Evolutionary conservation across 805 yeast genomes (phyloP).

Genomic region (Novakomyces olei): DNA sequence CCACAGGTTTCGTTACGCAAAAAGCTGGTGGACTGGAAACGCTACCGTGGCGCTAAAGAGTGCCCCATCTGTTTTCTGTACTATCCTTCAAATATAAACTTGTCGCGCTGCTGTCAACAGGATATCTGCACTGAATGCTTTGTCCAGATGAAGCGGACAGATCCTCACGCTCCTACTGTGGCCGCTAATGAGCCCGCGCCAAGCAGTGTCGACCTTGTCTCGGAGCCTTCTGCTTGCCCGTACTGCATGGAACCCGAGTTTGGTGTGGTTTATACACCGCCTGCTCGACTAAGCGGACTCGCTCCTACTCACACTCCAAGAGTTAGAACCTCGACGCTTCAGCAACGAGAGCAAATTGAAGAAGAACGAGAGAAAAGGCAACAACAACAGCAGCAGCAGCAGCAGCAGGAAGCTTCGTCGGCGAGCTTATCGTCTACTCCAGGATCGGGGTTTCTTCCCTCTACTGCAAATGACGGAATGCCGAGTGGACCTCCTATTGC

Average conservation of each 20-base stretch:
- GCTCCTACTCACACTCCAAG: too few relatives aligned
- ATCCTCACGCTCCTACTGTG: conserved; percentile 70
- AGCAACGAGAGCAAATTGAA: too few relatives aligned
- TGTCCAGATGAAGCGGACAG: conserved; percentile 77
- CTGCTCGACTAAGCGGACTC: conserved; percentile 19
- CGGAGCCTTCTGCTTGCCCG: conserved; percentile 83
- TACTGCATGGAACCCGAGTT: conserved; percentile 76
- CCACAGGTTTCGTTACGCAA: conserved; percentile 6
- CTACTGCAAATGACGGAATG: conserved; percentile 6
- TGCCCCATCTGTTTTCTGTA: conserved; percentile 88
- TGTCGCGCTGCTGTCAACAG: conserved; percentile 74
- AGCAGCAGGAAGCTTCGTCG: not conserved
- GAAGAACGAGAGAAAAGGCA: conserved; percentile 4
- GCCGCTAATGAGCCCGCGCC: conserved; percentile 22
- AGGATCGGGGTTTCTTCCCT: conserved; percentile 8
- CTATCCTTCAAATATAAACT: conserved; percentile 57
- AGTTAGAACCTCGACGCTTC: too few relatives aligned
- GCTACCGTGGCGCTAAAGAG: conserved; percentile 41
- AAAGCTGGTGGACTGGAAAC: conserved; percentile 2
- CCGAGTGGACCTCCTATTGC: conserved; percentile 7
- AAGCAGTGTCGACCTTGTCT: conserved; percentile 26
- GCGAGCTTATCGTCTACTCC: not conserved
- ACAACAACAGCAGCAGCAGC: not conserved
- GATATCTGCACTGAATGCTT: conserved; percentile 92
- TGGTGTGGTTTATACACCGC: conserved; percentile 64